Percentiles rank a stretch among this genome's conserved stretches.
Conservation (phyloP, 2,329 filamentous ascomycete species). For the Fusarium udum region DNA sequence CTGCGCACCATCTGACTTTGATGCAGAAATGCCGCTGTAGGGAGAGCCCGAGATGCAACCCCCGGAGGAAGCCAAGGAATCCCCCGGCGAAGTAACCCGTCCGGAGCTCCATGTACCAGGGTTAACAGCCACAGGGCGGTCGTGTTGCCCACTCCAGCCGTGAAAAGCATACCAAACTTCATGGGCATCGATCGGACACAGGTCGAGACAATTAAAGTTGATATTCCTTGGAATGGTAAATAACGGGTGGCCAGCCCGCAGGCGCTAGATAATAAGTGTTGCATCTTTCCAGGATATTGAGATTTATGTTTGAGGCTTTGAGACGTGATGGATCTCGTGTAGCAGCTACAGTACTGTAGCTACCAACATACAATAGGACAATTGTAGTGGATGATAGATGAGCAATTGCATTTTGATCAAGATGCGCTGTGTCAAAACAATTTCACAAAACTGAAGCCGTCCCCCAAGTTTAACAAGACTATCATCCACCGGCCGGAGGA, state of each 20-base stretch:
- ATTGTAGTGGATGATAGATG: not conserved
- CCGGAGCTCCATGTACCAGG: slow-evolving; percentile 34
- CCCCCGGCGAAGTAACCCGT: slow-evolving; percentile 35
- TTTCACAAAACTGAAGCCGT: not conserved
- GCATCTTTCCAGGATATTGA: slow-evolving; percentile 11
- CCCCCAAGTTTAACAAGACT: not conserved
- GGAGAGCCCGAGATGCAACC: slow-evolving; percentile 38
- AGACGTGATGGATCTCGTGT: slow-evolving; percentile 24
- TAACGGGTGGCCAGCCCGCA: slow-evolving; percentile 36
- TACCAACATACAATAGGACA: not conserved
- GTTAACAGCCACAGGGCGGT: slow-evolving; percentile 16
- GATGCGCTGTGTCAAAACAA: slow-evolving; percentile 11
- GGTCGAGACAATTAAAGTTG: slow-evolving; percentile 8
- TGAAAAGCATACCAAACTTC: slow-evolving; percentile 3
- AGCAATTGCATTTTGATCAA: not conserved
- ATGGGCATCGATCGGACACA: not conserved
- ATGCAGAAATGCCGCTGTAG: slow-evolving; percentile 35
- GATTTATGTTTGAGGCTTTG: slow-evolving; percentile 8
- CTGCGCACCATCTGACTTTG: slow-evolving; percentile 17
- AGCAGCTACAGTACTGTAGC: not conserved
- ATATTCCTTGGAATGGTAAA: slow-evolving; percentile 38
- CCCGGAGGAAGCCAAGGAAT: slow-evolving; percentile 34
- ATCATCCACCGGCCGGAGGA: not conserved
- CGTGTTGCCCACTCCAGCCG: slow-evolving; percentile 20
- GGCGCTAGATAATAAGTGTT: slow-evolving; percentile 35